These are phyloP conservation scores for Wilhelminamyces savonicus DNA, from an alignment of 805 yeast species.

Conservation along the genomic window DNA sequence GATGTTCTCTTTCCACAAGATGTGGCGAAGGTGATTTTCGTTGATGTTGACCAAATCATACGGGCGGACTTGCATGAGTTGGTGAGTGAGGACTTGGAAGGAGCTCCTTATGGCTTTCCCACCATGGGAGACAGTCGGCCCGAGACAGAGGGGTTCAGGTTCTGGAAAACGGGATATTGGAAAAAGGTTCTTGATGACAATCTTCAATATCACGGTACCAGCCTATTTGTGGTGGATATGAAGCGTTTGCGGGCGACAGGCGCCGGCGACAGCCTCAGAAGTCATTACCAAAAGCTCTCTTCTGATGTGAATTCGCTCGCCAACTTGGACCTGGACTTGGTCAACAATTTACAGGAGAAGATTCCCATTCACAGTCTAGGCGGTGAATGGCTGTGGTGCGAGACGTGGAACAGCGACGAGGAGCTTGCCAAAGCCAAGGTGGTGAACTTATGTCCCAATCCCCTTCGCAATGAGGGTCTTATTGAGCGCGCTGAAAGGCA, in stretches of 20 bases:
- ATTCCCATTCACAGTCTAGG: slow-evolving; percentile 69
- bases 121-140: slow-evolving; percentile 80
- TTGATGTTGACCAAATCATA: slow-evolving; percentile 81
- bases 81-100: slow-evolving; percentile 61
- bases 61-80: slow-evolving; percentile 70
- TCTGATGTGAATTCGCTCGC: slow-evolving; percentile 74
- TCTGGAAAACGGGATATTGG: slow-evolving; percentile 97
- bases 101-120: slow-evolving; percentile 80
- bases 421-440: slow-evolving; percentile 60
- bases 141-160: slow-evolving; percentile 80
- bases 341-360: slow-evolving; percentile 73
- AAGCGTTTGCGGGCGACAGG: slow-evolving; percentile 52
- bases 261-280: slow-evolving; percentile 77
- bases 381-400: slow-evolving; percentile 90
- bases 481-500: slow-evolving; percentile 69
- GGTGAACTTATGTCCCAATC: slow-evolving; percentile 80
- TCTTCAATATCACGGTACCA: slow-evolving; percentile 74
- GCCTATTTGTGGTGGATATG: slow-evolving; percentile 77
- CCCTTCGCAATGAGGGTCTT: slow-evolving; percentile 74
- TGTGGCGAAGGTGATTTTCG: slow-evolving; percentile 70
- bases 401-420: slow-evolving; percentile 80
- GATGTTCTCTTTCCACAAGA: slow-evolving; percentile 84
- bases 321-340: slow-evolving; percentile 86
- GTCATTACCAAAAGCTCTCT: slow-evolving; percentile 78
- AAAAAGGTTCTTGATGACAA: slow-evolving; percentile 49